These are phyloP conservation scores for Apium graveolens DNA, from an alignment of 129 eudicot species.

Conservation along the genomic window DNA sequence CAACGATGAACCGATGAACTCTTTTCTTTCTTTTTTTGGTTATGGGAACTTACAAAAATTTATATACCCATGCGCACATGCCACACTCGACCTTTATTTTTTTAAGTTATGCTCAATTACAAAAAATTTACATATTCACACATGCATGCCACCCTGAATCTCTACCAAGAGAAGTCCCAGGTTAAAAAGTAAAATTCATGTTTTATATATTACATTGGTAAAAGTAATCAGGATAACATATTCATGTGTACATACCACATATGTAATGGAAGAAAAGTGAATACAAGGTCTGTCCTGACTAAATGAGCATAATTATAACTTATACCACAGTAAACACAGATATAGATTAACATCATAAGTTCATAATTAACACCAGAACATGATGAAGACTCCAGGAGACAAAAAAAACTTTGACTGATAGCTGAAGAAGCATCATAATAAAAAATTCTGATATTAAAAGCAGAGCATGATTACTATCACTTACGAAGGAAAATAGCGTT, in stretches of 20 bases:
- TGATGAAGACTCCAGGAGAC: neutral
- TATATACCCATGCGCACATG: neutral
- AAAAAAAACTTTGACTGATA: neutral
- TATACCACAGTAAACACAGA: neutral
- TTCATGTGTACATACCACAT: neutral
- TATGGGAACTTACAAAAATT: neutral
- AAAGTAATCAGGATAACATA: neutral
- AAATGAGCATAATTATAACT: neutral
- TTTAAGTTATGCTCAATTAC: neutral
- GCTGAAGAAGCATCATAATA: neutral
- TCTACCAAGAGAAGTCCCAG: neutral
- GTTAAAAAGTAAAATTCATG: neutral
- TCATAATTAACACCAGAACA: neutral
- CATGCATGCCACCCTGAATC: neutral
- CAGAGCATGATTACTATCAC: conserved; percentile 18
- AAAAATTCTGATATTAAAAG: neutral
- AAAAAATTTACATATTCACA: neutral
- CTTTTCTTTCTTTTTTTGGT: neutral
- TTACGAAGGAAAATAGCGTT: conserved; percentile 60
- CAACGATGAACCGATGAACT: neutral
- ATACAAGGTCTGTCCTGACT: neutral
- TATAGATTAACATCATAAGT: neutral
- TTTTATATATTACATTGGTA: neutral
- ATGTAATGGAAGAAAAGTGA: neutral
- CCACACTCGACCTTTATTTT: neutral